Evolutionary conservation across 805 yeast species (phyloP), one percentile per base, ranked within the genome.

Genomic region (Pichia paraexigua): DNA sequence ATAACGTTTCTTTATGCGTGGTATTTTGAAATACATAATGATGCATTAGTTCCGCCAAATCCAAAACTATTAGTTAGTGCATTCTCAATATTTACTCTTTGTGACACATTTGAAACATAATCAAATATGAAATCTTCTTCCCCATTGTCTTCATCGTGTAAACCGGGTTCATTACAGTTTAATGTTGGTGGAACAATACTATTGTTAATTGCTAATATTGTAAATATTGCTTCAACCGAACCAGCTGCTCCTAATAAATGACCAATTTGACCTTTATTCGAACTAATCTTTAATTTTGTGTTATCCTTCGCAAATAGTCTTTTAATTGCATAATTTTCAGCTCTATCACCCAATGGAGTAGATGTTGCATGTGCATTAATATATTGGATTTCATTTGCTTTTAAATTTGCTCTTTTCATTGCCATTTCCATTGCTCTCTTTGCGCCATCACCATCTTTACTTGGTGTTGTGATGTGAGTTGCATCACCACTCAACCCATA

Each of bases 281-380:
- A 86, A 1, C 94, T 81, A 1, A 94, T 80, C 43, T 74, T 71
- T 15, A 83, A 56, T 3, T 66, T 56, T 0, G 69, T 65, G 30
- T 71, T 50, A 5, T 66, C 59, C 3, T 67, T 60, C 1, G 62
- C 68, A 50, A 88, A 79, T 5, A 85, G 60, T 5, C 75, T 65
- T 46, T 71, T 65, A 47, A 94, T 82, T 3, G 98, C 98, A 43
- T 64, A 63, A 60, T 85, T 81, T 63, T 94, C 99, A 0, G 96
- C 94, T 20, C 80, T 69, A 62, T 94, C 99, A 6, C 99, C 99
- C 4, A 91, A 69, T 8, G 73, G 70, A 0, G 99, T 94, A 0
- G 96, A 87, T 0, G 99, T 94, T 0, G 99, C 99, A 67, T 94
- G 99, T 2, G 99, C 97, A 67, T 95, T 94, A 46, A 94, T 74